Conservation (phyloP, 805 yeast genomes). For the Wickerhamomyces sydowiorum region DNA sequence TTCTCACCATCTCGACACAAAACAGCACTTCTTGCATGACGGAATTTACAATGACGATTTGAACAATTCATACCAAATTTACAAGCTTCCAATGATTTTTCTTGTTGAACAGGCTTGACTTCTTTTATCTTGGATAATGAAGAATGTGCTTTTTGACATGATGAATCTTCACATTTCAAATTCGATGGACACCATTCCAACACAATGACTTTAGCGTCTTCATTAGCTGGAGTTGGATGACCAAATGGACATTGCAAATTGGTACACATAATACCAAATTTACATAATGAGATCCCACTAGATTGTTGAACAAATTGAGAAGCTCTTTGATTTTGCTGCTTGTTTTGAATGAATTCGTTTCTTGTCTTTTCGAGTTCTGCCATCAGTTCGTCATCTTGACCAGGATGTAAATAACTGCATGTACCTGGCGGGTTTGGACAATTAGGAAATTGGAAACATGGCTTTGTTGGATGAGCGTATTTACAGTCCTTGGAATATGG, state of each 20-base stretch:
- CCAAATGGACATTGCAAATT: conserved; percentile 83
- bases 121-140: conserved; percentile 52
- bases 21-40: conserved; percentile 74
- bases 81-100: conserved; percentile 71
- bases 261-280: conserved; percentile 69
- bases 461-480: conserved; percentile 74
- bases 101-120: conserved; percentile 31
- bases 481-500: conserved; percentile 57
- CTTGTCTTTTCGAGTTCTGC: conserved; percentile 61
- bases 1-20: conserved; percentile 78
- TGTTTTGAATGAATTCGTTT: conserved; percentile 34
- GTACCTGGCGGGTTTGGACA: conserved; percentile 80
- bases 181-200: conserved; percentile 76
- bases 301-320: conserved; percentile 25
- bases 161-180: conserved; percentile 52
- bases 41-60: conserved; percentile 69
- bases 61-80: conserved; percentile 74
- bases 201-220: conserved; percentile 59
- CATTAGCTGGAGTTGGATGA: conserved; percentile 86
- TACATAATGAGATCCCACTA: conserved; percentile 59
- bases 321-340: conserved; percentile 26
- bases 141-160: conserved; percentile 76
- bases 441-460: conserved; percentile 68
- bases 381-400: conserved; percentile 72
- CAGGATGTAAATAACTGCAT: conserved; percentile 78